Percentiles rank a stretch among this genome's conserved stretches.
Evolutionary conservation across 805 yeast species (phyloP).

Genomic region (Maudiozyma pseudohumilis): DNA sequence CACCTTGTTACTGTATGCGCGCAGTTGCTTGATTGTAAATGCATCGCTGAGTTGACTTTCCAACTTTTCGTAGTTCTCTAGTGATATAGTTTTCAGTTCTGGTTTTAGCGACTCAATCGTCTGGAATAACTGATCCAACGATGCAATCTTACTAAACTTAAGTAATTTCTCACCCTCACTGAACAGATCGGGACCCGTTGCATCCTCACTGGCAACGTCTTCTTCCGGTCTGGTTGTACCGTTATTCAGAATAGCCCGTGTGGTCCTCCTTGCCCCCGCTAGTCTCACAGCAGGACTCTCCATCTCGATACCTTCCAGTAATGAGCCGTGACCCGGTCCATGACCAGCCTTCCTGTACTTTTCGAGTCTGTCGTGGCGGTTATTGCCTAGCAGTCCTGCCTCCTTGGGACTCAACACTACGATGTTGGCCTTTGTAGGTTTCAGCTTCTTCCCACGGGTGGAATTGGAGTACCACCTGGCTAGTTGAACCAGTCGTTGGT

Average conservation of each 20-base stretch:
- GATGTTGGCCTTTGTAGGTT: conserved; percentile 20
- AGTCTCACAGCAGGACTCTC: no score
- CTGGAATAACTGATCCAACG: conserved; percentile 19
- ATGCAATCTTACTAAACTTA: conserved; percentile 16
- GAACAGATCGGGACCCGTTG: neutral
- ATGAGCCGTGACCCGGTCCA: conserved; percentile 4
- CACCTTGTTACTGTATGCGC: conserved; percentile 13
- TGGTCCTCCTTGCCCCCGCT: no score
- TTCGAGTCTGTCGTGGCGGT: neutral
- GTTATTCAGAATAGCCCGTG: no score
- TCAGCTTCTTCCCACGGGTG: conserved; percentile 21
- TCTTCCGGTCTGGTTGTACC: neutral
- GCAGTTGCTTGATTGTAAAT: conserved; percentile 22
- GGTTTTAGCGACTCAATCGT: conserved; percentile 24
- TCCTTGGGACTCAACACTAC: conserved; percentile 23
- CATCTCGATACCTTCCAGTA: conserved; percentile 24
- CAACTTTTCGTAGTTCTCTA: conserved; percentile 14
- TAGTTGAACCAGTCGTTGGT: neutral
- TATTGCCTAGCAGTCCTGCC: conserved; percentile 18
- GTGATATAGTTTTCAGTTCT: conserved; percentile 12
- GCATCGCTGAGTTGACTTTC: conserved; percentile 14
- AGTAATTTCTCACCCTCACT: conserved; percentile 12
- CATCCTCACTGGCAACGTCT: neutral
- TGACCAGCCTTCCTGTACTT: neutral
- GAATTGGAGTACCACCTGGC: neutral